Conservation (phyloP, 2,329 filamentous ascomycete genomes). For the Chrysoporthe puriensis region DNA sequence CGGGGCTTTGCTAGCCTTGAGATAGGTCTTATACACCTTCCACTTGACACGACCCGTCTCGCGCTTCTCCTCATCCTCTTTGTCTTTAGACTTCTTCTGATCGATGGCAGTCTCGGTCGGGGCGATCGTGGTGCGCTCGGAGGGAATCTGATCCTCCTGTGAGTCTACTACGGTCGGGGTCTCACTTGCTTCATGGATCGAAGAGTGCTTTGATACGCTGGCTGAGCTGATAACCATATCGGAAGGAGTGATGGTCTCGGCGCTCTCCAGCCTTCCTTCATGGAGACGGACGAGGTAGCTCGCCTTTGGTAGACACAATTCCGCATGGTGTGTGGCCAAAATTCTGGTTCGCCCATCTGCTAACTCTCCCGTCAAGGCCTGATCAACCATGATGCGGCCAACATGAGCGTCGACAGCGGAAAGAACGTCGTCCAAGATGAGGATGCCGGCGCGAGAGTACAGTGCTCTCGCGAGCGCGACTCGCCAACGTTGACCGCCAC, state of each 20-base stretch:
- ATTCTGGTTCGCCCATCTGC: slow-evolving; percentile 61
- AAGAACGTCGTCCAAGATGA: slow-evolving; percentile 53
- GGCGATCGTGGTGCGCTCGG: slow-evolving; percentile 23
- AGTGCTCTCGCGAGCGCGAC: slow-evolving; percentile 50
- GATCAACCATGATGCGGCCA: slow-evolving; percentile 52
- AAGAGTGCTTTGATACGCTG: slow-evolving; percentile 21
- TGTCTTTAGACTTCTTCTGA: slow-evolving; percentile 29
- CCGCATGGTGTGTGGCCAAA: slow-evolving; percentile 59
- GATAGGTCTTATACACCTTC: slow-evolving; percentile 40
- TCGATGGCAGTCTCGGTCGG: slow-evolving; percentile 21
- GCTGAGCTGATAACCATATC: slow-evolving; percentile 9
- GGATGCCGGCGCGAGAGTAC: slow-evolving; percentile 48
- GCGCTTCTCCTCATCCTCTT: slow-evolving; percentile 36
- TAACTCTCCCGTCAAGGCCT: slow-evolving; percentile 56
- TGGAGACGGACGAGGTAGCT: slow-evolving; percentile 38
- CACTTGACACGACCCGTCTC: slow-evolving; percentile 41
- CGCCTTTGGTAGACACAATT: slow-evolving; percentile 38
- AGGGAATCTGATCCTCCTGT: slow-evolving; percentile 23
- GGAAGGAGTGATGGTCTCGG: slow-evolving; percentile 30
- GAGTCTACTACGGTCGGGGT: slow-evolving; percentile 24
- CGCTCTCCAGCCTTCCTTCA: slow-evolving; percentile 34
- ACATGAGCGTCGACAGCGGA: slow-evolving; percentile 54
- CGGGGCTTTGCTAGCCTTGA: slow-evolving; percentile 36
- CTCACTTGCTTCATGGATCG: slow-evolving; percentile 27
- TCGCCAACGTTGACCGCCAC: slow-evolving; percentile 51